phyloP scores from a whole-genome alignment of 495 filamentous ascomycete genomes.

The Usnea hakonensis region DNA sequence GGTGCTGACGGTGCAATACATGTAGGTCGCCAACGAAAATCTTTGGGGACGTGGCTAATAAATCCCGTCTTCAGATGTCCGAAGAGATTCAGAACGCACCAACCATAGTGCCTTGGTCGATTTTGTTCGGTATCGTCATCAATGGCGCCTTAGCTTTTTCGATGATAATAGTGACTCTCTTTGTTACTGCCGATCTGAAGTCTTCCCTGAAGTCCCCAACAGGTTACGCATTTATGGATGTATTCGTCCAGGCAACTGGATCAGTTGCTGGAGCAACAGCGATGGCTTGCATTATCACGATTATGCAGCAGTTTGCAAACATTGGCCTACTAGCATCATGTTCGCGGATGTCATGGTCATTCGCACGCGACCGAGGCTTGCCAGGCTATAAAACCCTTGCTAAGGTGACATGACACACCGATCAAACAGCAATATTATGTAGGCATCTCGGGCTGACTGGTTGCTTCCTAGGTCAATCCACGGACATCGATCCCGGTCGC shows the following conservation, averaged over 20 bases:
- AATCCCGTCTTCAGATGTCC: conserved; percentile 16
- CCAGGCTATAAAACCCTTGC: conserved; percentile 29
- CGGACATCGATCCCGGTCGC: conserved; percentile 41
- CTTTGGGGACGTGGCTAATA: not conserved
- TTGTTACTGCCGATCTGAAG: conserved; percentile 36
- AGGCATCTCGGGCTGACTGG: not conserved
- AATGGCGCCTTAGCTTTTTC: conserved; percentile 38
- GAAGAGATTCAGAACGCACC: conserved; percentile 42
- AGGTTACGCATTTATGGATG: conserved; percentile 47
- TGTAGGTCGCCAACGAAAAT: not conserved
- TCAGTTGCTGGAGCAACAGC: conserved; percentile 38
- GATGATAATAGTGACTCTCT: conserved; percentile 36
- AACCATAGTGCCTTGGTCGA: conserved; percentile 32
- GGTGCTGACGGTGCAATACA: conserved; percentile 34
- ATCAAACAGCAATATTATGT: not conserved
- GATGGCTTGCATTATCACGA: conserved; percentile 40
- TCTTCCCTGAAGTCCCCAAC: conserved; percentile 33
- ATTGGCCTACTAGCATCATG: conserved; percentile 46
- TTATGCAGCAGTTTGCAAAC: conserved; percentile 39
- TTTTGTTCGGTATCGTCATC: conserved; percentile 36
- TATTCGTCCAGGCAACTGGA: conserved; percentile 42
- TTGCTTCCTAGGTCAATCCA: conserved; percentile 19
- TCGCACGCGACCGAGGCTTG: conserved; percentile 53
- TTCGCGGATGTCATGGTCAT: conserved; percentile 50
- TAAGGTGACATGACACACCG: conserved; percentile 8